Evolutionary conservation across 345 rosid genomes (phyloP).

Genomic region (Lagerstroemia speciosa): DNA sequence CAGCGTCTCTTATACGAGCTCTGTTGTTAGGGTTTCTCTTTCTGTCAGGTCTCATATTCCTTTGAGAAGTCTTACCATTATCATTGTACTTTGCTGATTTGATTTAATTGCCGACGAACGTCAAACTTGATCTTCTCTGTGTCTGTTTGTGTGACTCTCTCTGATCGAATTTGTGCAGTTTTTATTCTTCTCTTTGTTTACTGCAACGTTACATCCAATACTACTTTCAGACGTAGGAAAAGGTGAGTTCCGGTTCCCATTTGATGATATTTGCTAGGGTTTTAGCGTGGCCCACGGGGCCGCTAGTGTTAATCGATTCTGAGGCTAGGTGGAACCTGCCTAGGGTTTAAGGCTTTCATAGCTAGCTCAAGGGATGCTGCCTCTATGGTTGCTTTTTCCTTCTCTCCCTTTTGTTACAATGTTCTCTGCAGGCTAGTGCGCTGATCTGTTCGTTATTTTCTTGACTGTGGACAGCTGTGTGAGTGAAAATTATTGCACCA

Average conservation of each 20-base stretch:
- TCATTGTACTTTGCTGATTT: not conserved
- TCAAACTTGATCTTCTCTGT: not conserved
- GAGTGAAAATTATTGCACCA: not conserved
- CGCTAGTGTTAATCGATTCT: not conserved
- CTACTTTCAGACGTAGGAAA: not conserved
- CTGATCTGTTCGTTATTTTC: not conserved
- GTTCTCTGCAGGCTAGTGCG: not conserved
- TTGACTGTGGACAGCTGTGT: not conserved
- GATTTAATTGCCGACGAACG: not conserved
- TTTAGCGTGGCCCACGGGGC: not conserved
- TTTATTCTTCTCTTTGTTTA: not conserved
- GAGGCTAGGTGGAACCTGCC: not conserved
- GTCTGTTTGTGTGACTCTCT: not conserved
- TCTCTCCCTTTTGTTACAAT: not conserved
- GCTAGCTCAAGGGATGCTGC: not conserved
- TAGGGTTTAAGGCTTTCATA: not conserved
- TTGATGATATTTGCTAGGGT: not conserved
- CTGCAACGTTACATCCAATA: not conserved
- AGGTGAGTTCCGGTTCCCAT: not conserved
- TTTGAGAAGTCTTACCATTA: not conserved
- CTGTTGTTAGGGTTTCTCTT: not conserved
- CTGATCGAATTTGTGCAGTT: not conserved
- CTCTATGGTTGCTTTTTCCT: not conserved
- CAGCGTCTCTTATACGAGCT: not conserved
- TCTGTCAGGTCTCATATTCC: not conserved